Evolutionary conservation across 306 rosid species (phyloP).

Genomic region (Quercus bicolor): DNA sequence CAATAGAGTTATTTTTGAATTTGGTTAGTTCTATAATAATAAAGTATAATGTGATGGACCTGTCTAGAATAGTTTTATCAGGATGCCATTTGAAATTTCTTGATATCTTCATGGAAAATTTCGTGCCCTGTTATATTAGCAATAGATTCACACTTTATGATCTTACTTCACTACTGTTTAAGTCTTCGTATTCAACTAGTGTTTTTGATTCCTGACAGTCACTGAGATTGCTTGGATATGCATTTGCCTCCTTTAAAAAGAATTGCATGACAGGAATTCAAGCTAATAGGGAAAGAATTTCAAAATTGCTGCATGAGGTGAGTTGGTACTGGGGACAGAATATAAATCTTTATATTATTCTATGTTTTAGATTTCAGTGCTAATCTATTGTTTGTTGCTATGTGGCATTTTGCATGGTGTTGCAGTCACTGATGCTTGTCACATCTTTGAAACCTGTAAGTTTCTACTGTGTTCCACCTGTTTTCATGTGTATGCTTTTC

Average conservation of each 20-base stretch:
- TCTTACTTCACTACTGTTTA: not conserved
- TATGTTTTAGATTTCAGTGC: slow-evolving; percentile 18
- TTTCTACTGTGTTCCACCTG: slow-evolving; percentile 6
- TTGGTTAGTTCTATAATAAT: not conserved
- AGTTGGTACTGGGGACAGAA: slow-evolving; percentile 27
- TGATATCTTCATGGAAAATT: slow-evolving; percentile 6
- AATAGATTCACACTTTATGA: not conserved
- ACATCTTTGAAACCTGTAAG: slow-evolving; percentile 95
- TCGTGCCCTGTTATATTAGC: not conserved
- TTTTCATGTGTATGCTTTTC: not conserved
- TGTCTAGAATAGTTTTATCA: not conserved
- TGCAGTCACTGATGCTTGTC: slow-evolving; percentile 97
- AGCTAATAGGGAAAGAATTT: slow-evolving; percentile 89
- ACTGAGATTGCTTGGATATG: slow-evolving; percentile 87
- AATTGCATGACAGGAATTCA: slow-evolving; percentile 93
- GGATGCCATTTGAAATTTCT: not conserved
- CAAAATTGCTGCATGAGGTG: slow-evolving; percentile 90
- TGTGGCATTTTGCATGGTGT: slow-evolving; percentile 26
- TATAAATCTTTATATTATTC: not conserved
- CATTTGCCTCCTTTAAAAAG: slow-evolving; percentile 90
- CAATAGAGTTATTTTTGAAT: not conserved
- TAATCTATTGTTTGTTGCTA: slow-evolving; percentile 29
- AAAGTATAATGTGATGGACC: slow-evolving; percentile 4
- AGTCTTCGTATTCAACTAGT: not conserved
- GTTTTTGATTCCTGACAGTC: slow-evolving; percentile 50